Evolutionary conservation across 2,329 filamentous ascomycete species (phyloP), one percentile per base, ranked within the genome.

Genomic region (Beauveria rudraprayagi): DNA sequence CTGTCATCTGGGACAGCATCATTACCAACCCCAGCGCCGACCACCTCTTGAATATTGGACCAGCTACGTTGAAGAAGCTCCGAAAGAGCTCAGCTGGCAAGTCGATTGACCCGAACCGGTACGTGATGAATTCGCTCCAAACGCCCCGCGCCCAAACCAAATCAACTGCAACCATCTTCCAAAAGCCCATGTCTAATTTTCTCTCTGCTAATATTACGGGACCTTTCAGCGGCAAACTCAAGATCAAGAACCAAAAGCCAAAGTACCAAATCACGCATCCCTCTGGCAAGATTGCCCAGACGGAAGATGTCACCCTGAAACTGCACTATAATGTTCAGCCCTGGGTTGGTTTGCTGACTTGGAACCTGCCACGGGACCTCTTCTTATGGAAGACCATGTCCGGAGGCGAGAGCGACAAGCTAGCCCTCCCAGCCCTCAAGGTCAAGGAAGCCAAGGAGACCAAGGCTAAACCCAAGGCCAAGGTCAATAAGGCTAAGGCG

Each of bases 181-280:
- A n/a, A 53, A 7, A 16, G 2, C 17, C 24, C 28, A 19, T 2
- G 26, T 24, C n/a, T 41, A 28, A 16, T 37, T 44, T 37, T 37
- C n/a, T 6, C 8, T 41, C 40, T 43, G 22, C 60, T 67, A 50
- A 60, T 52, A 4, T 11, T 0, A 19, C 8, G 40, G 19, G 14
- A n/a, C 17, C 58, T 7, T 56, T 62, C 62, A 86, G 87, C 6
- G 93, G 92, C 34, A 82, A 89, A 58, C 76, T 97, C 44, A 82
- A 84, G 61, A 81, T 97, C 66, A 85, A 86, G 71, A 92, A 92
- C 74, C 91, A 96, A 73, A 89, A 88, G 71, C 90, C 92, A 3
- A 99, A 99, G 76, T 99, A 99, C 80, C 92, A 96, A 72, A 94
- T 99, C 76, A 96, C 92, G 5, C 92, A 97, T 73, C 90, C 93